Evolutionary conservation across 2,329 filamentous ascomycete genomes (phyloP), one percentile per base, ranked within the genome.

Genomic region (Talaromyces sp.): DNA sequence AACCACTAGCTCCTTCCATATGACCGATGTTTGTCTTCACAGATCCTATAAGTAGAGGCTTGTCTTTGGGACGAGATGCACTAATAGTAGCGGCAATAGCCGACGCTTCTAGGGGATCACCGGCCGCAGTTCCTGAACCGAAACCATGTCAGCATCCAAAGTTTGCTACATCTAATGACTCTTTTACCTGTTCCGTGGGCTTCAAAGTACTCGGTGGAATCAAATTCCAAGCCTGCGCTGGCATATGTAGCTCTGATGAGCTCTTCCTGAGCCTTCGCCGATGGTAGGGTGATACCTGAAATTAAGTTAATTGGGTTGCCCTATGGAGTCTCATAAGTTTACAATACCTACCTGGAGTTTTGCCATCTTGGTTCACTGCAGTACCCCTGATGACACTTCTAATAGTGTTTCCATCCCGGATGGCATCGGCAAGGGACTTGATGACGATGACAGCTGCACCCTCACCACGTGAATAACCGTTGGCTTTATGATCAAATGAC

Each of bases 381-480:
- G 72, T 72, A 10, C 67, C 71, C 7, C 74, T 70, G 33, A 77
- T 74, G 9, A 76, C 68, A 39, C 73, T 73, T 24, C 79, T 72
- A 47, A 83, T 78, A 4, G 73, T 66, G 60, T 83, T 80, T 1
- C 75, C 75, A 67, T 82, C 79, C 0, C 59, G 69, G 2, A 86
- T 59, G 0, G 85, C 86, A 1, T 77, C 70, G 2, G 69, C 71
- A 0, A 87, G 69, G 1, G 71, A 74, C 70, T 87, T 87, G 0
- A 88, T 64, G 0, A 87, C 72, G 0, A 87, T 66, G 0, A 76
- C 72, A 0, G 78, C 78, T 14, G 84, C 72, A 3, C 83, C 84
- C 61, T 87, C 85, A 7, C 81, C 83, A 1, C 83, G 77, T 22
- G 76, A 82, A 71, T 79, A 84, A 8, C 83, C 84, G 67, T 83